phyloP scores from a whole-genome alignment of 2,329 filamentous ascomycete species.

The Westerdykella aurantiaca region DNA sequence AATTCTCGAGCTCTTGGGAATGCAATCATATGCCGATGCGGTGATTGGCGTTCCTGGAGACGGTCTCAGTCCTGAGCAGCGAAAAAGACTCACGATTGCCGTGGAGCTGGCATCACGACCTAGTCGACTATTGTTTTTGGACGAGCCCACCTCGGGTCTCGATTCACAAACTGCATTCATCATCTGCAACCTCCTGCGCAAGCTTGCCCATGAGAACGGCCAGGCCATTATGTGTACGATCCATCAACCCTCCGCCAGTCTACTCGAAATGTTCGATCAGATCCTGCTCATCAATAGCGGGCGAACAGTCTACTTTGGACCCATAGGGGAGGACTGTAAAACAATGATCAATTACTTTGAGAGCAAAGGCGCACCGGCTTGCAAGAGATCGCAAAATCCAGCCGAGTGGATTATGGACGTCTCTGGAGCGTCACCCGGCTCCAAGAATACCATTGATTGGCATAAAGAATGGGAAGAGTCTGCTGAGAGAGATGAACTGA shows the following conservation, averaged over 20 bases:
- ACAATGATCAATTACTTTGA: slow-evolving; percentile 66
- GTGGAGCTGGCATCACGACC: slow-evolving; percentile 40
- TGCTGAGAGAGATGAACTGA: too few relatives aligned
- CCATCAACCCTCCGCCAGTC: slow-evolving; percentile 76
- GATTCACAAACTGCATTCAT: slow-evolving; percentile 43
- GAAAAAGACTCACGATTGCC: slow-evolving; percentile 58
- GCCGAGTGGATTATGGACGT: slow-evolving; percentile 65
- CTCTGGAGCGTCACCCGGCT: slow-evolving; percentile 20
- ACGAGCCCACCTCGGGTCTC: slow-evolving; percentile 67
- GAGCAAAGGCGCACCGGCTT: slow-evolving; percentile 56
- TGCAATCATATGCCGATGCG: slow-evolving; percentile 22
- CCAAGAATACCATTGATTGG: background rate
- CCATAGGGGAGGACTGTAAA: slow-evolving; percentile 62
- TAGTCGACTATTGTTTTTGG: slow-evolving; percentile 27
- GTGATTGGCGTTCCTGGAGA: slow-evolving; percentile 21
- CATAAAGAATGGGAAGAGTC: too few relatives aligned
- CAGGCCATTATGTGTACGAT: slow-evolving; percentile 62
- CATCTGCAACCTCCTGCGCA: slow-evolving; percentile 11
- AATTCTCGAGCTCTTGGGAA: slow-evolving; percentile 22
- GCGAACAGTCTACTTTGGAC: slow-evolving; percentile 69
- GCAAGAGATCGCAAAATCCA: slow-evolving; percentile 61
- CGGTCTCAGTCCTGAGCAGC: slow-evolving; percentile 47
- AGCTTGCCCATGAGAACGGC: slow-evolving; percentile 46
- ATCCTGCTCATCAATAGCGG: slow-evolving; percentile 68
- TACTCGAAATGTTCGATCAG: slow-evolving; percentile 80